Percentiles rank a stretch among this genome's conserved stretches.
phyloP scores from a whole-genome alignment of 2,329 filamentous ascomycete species.

The Alternaria ethzedia region DNA sequence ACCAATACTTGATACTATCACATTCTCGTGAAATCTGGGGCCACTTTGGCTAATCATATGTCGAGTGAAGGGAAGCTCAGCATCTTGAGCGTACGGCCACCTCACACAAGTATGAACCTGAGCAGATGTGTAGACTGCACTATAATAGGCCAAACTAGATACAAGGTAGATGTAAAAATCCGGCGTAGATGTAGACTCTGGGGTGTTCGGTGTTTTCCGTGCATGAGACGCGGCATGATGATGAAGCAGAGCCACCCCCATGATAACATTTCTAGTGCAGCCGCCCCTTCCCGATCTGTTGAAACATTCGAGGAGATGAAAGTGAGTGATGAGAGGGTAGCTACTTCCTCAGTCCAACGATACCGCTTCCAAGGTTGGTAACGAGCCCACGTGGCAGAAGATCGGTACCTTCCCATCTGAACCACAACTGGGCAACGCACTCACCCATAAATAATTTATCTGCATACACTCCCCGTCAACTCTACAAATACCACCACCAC shows the following conservation, averaged over 20 bases:
- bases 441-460: neutral
- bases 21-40: neutral
- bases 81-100: neutral
- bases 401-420: neutral
- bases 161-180: neutral
- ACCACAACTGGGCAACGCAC: neutral
- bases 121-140: neutral
- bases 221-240: neutral
- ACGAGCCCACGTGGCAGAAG: neutral
- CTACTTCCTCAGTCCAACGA: neutral
- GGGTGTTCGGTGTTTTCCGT: neutral
- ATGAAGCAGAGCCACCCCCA: neutral
- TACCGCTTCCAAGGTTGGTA: neutral
- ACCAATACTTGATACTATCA: neutral
- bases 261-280: rapidly evolving
- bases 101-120: neutral
- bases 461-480: neutral
- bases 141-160: neutral
- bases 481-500: neutral
- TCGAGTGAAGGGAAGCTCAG: neutral
- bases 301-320: neutral
- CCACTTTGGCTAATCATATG: neutral
- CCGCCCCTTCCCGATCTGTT: neutral
- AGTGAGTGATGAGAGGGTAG: neutral
- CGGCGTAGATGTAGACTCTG: neutral